Evolutionary conservation across 1,284 basidiomycete genomes (phyloP).

Genomic region (Hortiboletus rubellus): DNA sequence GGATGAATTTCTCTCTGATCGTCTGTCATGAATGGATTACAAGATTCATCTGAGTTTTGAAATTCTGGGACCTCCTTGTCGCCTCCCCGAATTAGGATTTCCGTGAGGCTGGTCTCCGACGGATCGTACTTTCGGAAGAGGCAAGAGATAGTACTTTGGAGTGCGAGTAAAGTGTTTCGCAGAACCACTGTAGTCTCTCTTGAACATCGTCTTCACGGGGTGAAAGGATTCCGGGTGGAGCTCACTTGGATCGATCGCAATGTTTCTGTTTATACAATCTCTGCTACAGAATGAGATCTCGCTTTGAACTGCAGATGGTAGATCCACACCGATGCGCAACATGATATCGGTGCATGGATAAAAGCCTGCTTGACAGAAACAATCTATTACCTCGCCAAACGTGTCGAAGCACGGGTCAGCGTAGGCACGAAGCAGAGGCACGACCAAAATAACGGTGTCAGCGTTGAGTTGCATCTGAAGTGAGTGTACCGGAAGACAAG

Average conservation of each 20-base stretch:
- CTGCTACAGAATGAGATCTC: too few relatives aligned
- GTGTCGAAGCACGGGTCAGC: background rate
- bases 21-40: slow-evolving; percentile 27
- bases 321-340: too few relatives aligned
- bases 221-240: background rate
- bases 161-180: slow-evolving; percentile 10
- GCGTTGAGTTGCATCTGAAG: background rate
- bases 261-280: too few relatives aligned
- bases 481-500: too few relatives aligned
- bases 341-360: too few relatives aligned
- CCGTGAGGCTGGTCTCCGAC: slow-evolving; percentile 20
- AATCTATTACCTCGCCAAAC: background rate
- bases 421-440: background rate
- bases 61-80: slow-evolving; percentile 33
- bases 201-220: background rate
- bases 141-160: slow-evolving; percentile 16
- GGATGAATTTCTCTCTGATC: slow-evolving; percentile 6
- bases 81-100: slow-evolving; percentile 24
- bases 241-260: too few relatives aligned
- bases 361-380: background rate
- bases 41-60: slow-evolving; percentile 1
- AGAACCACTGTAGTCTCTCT: background rate
- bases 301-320: too few relatives aligned
- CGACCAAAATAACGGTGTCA: background rate
- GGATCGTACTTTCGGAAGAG: slow-evolving; percentile 31